These are phyloP conservation scores for Mediolabrus comicus DNA, from an alignment of 108 stramenopile species.

Conservation along the genomic window DNA sequence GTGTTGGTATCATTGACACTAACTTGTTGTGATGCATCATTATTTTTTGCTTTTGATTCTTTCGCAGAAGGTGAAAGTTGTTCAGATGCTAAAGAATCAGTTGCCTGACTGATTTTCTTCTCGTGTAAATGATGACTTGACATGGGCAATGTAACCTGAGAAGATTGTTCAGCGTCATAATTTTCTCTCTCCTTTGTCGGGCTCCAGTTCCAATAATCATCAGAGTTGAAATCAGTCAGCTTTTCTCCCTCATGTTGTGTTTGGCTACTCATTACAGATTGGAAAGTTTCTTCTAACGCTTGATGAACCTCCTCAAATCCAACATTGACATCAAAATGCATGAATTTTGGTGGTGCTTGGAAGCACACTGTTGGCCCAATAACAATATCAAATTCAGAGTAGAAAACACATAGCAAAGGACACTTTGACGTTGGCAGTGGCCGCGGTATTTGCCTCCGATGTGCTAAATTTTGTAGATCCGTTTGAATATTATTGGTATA, in stretches of 20 bases:
- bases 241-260: neutral
- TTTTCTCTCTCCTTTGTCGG: neutral
- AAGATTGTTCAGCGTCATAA: neutral
- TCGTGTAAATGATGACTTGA: neutral
- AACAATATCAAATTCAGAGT: constrained; percentile 88
- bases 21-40: neutral
- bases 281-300: constrained; percentile 60
- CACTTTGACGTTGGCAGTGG: constrained; percentile 59
- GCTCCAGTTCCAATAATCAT: constrained; percentile 25
- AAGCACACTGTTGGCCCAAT: constrained; percentile 73
- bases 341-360: constrained; percentile 68
- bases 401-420: constrained; percentile 78
- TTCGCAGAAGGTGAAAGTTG: neutral
- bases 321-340: constrained; percentile 67
- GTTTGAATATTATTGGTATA: neutral
- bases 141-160: neutral
- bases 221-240: neutral
- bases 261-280: constrained; percentile 7
- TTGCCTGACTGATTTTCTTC: neutral
- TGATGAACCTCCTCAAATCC: constrained; percentile 53
- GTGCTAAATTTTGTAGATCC: neutral
- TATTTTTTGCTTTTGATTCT: constrained; percentile 1
- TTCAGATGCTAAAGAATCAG: neutral
- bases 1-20: neutral
- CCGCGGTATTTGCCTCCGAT: constrained; percentile 20